These are phyloP conservation scores for Pelargonium hybrid DNA, from an alignment of 441 rosid genomes.

Conservation along the genomic window DNA sequence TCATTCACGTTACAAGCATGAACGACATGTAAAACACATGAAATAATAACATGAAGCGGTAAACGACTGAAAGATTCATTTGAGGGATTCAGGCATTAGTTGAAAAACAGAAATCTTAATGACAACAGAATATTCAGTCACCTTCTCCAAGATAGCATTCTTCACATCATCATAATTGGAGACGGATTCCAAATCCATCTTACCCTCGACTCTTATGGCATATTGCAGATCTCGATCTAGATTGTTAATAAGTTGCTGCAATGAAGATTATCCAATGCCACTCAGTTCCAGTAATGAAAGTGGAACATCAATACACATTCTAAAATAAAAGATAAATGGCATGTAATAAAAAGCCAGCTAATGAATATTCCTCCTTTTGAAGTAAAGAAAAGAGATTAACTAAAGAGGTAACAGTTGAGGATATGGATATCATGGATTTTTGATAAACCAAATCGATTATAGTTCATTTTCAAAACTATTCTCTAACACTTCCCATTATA, in stretches of 20 bases:
- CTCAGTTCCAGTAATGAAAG: slow-evolving; percentile 13
- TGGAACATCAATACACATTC: not conserved
- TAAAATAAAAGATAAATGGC: not conserved
- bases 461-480: too few species aligned
- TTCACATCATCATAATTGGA: slow-evolving; percentile 87
- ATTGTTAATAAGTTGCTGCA: slow-evolving; percentile 79
- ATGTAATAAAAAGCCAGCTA: not conserved
- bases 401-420: too few species aligned
- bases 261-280: slow-evolving; percentile 29
- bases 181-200: slow-evolving; percentile 74
- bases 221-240: slow-evolving; percentile 95
- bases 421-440: too few species aligned
- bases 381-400: too few species aligned
- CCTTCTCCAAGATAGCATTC: slow-evolving; percentile 69
- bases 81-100: slow-evolving; percentile 14
- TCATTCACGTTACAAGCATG: not conserved
- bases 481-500: too few species aligned
- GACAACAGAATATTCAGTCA: slow-evolving; percentile 24
- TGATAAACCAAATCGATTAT: too few species aligned
- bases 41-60: slow-evolving; percentile 10
- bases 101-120: slow-evolving; percentile 15
- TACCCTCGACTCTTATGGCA: slow-evolving; percentile 91
- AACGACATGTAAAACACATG: slow-evolving; percentile 3
- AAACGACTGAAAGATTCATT: slow-evolving; percentile 10
- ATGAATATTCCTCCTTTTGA: not conserved